A percentile compares a stretch with the other conserved stretches of the same genome.
Evolutionary conservation across 1,139 yeast genomes (phyloP).

Genomic region (Meyerozyma athensensis): DNA sequence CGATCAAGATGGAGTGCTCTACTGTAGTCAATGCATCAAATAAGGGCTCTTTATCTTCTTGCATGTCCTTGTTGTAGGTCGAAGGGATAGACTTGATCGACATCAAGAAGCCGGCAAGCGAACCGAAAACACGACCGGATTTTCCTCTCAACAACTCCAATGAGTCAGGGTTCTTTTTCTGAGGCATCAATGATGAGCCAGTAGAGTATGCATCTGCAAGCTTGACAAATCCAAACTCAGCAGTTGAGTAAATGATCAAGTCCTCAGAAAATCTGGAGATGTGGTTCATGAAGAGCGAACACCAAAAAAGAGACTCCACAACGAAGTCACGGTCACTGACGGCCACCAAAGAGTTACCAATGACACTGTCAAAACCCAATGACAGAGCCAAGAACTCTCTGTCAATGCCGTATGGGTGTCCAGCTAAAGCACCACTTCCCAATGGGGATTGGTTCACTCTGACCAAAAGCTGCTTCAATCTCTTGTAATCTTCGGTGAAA

Average conservation of each 20-base stretch:
- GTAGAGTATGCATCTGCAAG: constrained; percentile 97
- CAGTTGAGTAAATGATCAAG: constrained; percentile 90
- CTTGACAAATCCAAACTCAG: constrained; percentile 91
- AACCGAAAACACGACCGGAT: constrained; percentile 95
- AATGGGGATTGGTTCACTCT: constrained; percentile 88
- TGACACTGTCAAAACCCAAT: constrained; percentile 75
- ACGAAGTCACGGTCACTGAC: constrained; percentile 97
- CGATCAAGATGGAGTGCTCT: constrained; percentile 87
- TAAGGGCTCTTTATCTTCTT: constrained; percentile 96
- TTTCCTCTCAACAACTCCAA: constrained; percentile 93
- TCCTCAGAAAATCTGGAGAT: constrained; percentile 93
- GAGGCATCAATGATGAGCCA: constrained; percentile 98
- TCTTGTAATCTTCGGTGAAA: constrained; percentile 81
- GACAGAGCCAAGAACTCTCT: constrained; percentile 80
- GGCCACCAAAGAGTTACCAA: constrained; percentile 92
- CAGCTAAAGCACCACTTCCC: constrained; percentile 98
- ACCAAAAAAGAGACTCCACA: constrained; percentile 96
- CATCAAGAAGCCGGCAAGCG: constrained; percentile 93
- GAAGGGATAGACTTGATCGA: constrained; percentile 93
- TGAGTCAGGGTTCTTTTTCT: constrained; percentile 96
- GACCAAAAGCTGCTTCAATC: constrained; percentile 72
- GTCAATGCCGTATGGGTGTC: constrained; percentile 97
- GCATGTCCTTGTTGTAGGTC: constrained; percentile 96
- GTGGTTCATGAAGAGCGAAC: constrained; percentile 92
- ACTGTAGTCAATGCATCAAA: constrained; percentile 89